phyloP scores from a whole-genome alignment of 345 rosid species.

The Adansonia digitata region DNA sequence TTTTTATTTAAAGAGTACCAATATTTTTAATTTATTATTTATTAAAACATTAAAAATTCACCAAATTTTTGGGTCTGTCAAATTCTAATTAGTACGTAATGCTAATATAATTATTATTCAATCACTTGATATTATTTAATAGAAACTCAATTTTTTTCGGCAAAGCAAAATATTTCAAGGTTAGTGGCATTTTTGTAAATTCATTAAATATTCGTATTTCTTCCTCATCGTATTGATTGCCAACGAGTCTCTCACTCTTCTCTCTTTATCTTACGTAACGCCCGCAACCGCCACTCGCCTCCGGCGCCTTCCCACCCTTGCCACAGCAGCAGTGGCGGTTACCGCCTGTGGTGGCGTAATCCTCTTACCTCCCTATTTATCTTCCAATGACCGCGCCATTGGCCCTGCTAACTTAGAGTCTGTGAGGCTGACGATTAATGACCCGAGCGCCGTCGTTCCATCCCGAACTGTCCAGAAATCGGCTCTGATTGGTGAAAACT shows the following conservation, averaged over 20 bases:
- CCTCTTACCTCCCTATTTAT: constrained; percentile 31
- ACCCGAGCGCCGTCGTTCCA: constrained; percentile 53
- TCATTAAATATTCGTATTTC: not conserved
- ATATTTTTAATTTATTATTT: no score
- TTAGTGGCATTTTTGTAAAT: constrained; percentile 12
- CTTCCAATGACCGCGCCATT: constrained; percentile 50
- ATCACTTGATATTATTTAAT: not conserved
- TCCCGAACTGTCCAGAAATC: constrained; percentile 70
- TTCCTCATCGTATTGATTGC: constrained; percentile 16
- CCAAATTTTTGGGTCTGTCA: no score
- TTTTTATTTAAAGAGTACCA: no score
- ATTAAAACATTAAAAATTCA: no score
- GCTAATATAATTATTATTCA: no score
- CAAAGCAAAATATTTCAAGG: not conserved
- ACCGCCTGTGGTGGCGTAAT: constrained; percentile 41
- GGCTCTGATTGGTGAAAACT: constrained; percentile 43
- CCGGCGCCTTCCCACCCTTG: constrained; percentile 54
- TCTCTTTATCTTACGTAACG: constrained; percentile 27
- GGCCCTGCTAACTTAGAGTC: constrained; percentile 34
- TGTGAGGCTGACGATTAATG: constrained; percentile 42
- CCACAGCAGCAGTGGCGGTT: constrained; percentile 31
- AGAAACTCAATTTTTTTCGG: not conserved
- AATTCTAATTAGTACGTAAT: no score
- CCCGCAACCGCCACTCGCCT: constrained; percentile 43
- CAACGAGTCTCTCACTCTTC: constrained; percentile 11